phyloP scores from a whole-genome alignment of 1,284 basidiomycete species.

The Xerocomus minutiporus region DNA sequence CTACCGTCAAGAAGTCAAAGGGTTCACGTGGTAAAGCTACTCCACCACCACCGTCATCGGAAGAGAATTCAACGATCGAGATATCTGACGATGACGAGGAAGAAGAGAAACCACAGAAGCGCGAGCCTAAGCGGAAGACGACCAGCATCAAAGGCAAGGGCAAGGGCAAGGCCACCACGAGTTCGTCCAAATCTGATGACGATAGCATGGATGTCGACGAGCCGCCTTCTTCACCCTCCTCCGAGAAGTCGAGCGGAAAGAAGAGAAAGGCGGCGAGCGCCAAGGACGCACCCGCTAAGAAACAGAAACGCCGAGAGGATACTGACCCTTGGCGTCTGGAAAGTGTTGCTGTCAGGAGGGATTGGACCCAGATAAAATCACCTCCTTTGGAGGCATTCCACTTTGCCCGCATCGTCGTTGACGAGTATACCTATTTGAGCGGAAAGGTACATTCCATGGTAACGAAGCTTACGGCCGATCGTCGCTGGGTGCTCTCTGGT shows the following conservation, averaged over 20 bases:
- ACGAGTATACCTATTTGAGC: slow-evolving; percentile 93
- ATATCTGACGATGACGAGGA: slow-evolving; percentile 34
- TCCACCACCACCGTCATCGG: slow-evolving; percentile 30
- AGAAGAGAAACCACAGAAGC: slow-evolving; percentile 26
- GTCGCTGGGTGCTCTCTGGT: slow-evolving; percentile 94
- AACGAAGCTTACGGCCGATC: slow-evolving; percentile 71
- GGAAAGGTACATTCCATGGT: slow-evolving; percentile 78
- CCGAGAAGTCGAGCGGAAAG: slow-evolving; percentile 41
- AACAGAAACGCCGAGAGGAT: slow-evolving; percentile 59
- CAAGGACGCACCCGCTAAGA: slow-evolving; percentile 52
- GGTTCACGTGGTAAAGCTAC: slow-evolving; percentile 23
- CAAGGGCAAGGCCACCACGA: slow-evolving; percentile 26
- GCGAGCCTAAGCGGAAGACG: slow-evolving; percentile 30
- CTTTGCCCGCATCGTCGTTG: slow-evolving; percentile 84
- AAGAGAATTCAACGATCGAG: slow-evolving; percentile 19
- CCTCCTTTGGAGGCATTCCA: slow-evolving; percentile 92
- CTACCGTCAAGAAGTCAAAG: slow-evolving; percentile 20
- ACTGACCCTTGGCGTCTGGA: slow-evolving; percentile 80
- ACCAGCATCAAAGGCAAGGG: slow-evolving; percentile 25
- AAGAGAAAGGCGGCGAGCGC: slow-evolving; percentile 48
- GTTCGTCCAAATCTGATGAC: slow-evolving; percentile 28
- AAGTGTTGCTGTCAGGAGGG: slow-evolving; percentile 55
- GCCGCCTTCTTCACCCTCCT: slow-evolving; percentile 31
- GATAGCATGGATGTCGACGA: slow-evolving; percentile 59
- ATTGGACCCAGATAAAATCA: slow-evolving; percentile 76